These are phyloP conservation scores for Boechera stricta DNA, from an alignment of 345 rosid genomes.

Conservation along the genomic window DNA sequence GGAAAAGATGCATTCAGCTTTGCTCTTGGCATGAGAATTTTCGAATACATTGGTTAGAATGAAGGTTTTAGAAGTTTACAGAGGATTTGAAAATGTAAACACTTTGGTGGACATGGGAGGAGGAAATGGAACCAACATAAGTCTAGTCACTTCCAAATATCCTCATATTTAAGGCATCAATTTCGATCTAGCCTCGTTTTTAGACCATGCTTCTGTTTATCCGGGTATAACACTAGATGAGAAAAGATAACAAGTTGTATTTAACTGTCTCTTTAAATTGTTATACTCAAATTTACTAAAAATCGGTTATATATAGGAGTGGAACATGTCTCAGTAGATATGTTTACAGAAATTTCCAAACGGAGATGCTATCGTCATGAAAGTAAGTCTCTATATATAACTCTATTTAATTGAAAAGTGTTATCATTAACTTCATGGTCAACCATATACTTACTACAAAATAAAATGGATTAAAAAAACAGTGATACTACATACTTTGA, in stretches of 20 bases:
- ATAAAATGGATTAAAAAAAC: too few relatives aligned
- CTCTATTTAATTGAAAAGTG: too few relatives aligned
- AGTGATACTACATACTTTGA: too few relatives aligned
- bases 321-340: too few relatives aligned
- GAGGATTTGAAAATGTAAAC: background rate
- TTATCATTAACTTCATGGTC: too few relatives aligned
- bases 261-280: too few relatives aligned
- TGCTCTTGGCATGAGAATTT: background rate
- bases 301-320: background rate
- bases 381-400: too few relatives aligned
- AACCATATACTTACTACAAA: too few relatives aligned
- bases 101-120: background rate
- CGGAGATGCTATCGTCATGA: too few relatives aligned
- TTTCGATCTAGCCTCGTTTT: background rate
- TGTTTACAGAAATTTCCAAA: too few relatives aligned
- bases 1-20: background rate
- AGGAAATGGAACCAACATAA: background rate
- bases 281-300: background rate
- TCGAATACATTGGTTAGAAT: background rate
- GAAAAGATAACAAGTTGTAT: too few relatives aligned
- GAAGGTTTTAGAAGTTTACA: too few relatives aligned
- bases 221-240: background rate
- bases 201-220: background rate
- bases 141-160: background rate
- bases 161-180: background rate